phyloP scores from a whole-genome alignment of 768 basidiomycete genomes.

The Tubosaeta sp. region DNA sequence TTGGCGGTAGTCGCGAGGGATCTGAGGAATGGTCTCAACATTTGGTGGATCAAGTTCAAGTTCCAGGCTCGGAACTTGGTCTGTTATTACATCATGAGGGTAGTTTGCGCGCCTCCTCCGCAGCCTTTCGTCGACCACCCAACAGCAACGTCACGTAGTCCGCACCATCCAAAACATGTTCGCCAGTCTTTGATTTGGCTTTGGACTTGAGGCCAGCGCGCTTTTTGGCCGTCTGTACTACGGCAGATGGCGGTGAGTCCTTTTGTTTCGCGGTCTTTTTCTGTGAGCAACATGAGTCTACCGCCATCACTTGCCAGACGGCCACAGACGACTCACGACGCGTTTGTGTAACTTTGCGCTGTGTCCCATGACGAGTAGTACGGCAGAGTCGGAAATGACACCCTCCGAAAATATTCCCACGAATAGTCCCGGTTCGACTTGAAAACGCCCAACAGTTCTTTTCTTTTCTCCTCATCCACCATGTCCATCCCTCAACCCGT shows the following conservation, averaged over 20 bases:
- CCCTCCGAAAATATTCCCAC: constrained; percentile 23
- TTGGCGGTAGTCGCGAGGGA: constrained; percentile 15
- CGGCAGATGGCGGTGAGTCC: background rate
- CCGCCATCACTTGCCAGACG: background rate
- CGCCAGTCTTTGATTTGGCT: constrained; percentile 17
- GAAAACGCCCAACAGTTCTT: constrained; percentile 5
- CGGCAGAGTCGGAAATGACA: background rate
- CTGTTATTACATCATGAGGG: constrained; percentile 28
- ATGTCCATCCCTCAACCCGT: constrained; percentile 96
- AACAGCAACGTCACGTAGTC: constrained; percentile 73
- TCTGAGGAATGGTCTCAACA: constrained; percentile 14
- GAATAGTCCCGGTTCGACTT: constrained; percentile 20
- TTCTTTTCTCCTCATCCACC: constrained; percentile 19
- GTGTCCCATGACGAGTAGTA: constrained; percentile 25
- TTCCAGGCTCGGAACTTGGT: constrained; percentile 20
- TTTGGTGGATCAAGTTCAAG: constrained; percentile 6
- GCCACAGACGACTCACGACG: constrained; percentile 19
- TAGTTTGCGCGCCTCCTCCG: constrained; percentile 62
- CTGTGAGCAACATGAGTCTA: constrained; percentile 6
- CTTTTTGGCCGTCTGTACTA: constrained; percentile 24
- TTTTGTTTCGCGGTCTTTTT: constrained; percentile 19
- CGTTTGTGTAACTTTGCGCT: constrained; percentile 36
- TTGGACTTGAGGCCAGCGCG: constrained; percentile 26
- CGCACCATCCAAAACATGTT: constrained; percentile 61
- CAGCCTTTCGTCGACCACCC: constrained; percentile 66